Evolutionary conservation across 495 filamentous ascomycete genomes (phyloP), one percentile per base, ranked within the genome.

Genomic region (Xylaria acuta): DNA sequence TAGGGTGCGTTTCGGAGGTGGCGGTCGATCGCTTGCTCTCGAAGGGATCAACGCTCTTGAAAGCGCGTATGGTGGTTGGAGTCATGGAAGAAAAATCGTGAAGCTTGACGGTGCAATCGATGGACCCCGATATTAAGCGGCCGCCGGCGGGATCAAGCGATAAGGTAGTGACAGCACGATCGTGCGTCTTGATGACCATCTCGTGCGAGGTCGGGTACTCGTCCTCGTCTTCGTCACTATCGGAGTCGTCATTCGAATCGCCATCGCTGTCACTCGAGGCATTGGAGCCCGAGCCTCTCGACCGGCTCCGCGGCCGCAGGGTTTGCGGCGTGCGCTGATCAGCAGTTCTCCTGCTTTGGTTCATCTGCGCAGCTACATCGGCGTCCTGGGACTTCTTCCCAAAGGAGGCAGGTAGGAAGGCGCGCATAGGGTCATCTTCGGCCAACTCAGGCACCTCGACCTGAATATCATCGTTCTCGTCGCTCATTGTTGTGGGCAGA

Each of bases 51-150:
- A 99, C 87, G 14, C 91, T 93, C 77, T 93, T 94, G 87, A 99
- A 99, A 2, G 97, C 93, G 73, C 94, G 90, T 36, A 98, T 87
- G 0, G 97, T 97, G 4, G 95, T 95, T 0, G 94, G 92, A 0
- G 95, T 98, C 93, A 98, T 95, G 38, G 95, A 92, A 1, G 94
- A 89, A 82, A 99, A 97, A 80, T 99, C 96, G 80, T 97, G 95
- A 27, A 98, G 86, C 77, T 97, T 98, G 67, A 98, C 78, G 1
- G 90, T 94, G 81, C 94, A 95, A 81, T 99, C 96, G 53, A 91
- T 93, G 2, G 94, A 97, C 59, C 93, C 94, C 67, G 93, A 95
- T 34, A 97, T 88, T 74, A 98, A 82, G 75, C 96, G 91, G 36
- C 90, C 89, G 7, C 96, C 96, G 0, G 94, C 90, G 0, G 92